Percentiles rank a stretch among this genome's conserved stretches.
Evolutionary conservation across 495 filamentous ascomycete genomes (phyloP).

Genomic region (Penicillium alfredii): DNA sequence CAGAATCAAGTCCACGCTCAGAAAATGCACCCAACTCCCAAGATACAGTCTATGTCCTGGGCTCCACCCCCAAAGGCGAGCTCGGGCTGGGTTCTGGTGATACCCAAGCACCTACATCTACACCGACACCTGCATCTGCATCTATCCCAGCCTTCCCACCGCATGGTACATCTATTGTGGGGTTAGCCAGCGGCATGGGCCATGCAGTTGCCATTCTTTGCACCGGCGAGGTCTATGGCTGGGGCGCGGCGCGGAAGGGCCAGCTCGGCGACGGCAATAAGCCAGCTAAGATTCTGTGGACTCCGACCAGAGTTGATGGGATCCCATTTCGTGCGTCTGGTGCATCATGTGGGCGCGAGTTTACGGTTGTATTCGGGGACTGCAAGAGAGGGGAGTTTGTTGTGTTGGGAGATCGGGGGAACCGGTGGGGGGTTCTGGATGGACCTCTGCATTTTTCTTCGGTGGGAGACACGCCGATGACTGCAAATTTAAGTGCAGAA

Average conservation of each 20-base stretch:
- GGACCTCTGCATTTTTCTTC: conserved; percentile 26
- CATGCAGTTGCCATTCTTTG: conserved; percentile 69
- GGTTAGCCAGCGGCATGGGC: conserved; percentile 65
- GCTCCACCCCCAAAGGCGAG: conserved; percentile 64
- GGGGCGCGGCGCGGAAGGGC: conserved; percentile 80
- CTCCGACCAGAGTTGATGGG: conserved; percentile 53
- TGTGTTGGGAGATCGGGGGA: conserved; percentile 53
- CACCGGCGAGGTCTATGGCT: conserved; percentile 76
- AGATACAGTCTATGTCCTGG: conserved; percentile 54
- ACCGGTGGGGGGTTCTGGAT: conserved; percentile 60
- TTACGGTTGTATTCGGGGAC: conserved; percentile 63
- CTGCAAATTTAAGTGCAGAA: no score
- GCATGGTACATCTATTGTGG: conserved; percentile 38
- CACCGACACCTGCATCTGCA: background rate
- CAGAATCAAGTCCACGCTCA: no score
- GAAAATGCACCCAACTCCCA: background rate
- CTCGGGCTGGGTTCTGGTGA: no score
- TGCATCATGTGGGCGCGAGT: conserved; percentile 74
- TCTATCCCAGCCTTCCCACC: conserved; percentile 59
- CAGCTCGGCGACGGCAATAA: conserved; percentile 57
- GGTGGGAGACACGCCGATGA: no score
- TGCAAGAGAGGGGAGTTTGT: conserved; percentile 46
- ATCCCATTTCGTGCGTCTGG: conserved; percentile 44
- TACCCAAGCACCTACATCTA: conserved; percentile 36
- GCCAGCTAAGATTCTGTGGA: conserved; percentile 41